Percentiles rank a stretch among this genome's conserved stretches.
These are phyloP conservation scores for Blechomonas ayalai DNA, from an alignment of 208 protist species.

Conservation along the genomic window DNA sequence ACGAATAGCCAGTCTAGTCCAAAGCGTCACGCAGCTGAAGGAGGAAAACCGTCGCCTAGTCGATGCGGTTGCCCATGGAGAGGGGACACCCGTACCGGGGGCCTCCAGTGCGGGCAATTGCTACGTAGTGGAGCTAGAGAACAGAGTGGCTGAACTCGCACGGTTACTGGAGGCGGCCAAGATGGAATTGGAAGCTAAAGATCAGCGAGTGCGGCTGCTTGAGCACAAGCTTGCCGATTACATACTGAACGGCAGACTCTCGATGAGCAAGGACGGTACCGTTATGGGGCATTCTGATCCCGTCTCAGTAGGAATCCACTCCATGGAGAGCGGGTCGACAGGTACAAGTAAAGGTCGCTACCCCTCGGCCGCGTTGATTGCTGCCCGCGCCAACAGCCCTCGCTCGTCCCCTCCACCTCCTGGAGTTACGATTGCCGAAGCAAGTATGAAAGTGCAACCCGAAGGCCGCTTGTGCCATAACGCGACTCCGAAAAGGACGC, in stretches of 20 bases:
- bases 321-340: neutral
- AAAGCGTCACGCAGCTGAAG: constrained; percentile 34
- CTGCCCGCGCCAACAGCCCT: neutral
- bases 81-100: too few relatives aligned
- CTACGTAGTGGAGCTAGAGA: constrained; percentile 41
- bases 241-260: constrained; percentile 17
- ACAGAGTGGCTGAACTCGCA: constrained; percentile 24
- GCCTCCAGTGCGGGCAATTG: too few relatives aligned
- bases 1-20: constrained; percentile 28
- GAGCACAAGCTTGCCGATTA: constrained; percentile 73
- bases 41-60: constrained; percentile 24
- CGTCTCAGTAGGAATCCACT: neutral
- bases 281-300: neutral
- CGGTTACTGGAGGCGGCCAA: constrained; percentile 26
- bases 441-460: too few relatives aligned
- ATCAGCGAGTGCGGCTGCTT: constrained; percentile 73
- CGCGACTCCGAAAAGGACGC: too few relatives aligned
- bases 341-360: too few relatives aligned
- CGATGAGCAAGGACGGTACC: neutral
- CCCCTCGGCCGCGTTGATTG: neutral
- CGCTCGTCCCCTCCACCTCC: neutral
- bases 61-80: neutral
- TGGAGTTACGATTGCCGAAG: too few relatives aligned
- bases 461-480: too few relatives aligned
- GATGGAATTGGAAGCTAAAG: constrained; percentile 33